Conservation (phyloP, 495 filamentous ascomycete species). For the Evernia prunastri region DNA sequence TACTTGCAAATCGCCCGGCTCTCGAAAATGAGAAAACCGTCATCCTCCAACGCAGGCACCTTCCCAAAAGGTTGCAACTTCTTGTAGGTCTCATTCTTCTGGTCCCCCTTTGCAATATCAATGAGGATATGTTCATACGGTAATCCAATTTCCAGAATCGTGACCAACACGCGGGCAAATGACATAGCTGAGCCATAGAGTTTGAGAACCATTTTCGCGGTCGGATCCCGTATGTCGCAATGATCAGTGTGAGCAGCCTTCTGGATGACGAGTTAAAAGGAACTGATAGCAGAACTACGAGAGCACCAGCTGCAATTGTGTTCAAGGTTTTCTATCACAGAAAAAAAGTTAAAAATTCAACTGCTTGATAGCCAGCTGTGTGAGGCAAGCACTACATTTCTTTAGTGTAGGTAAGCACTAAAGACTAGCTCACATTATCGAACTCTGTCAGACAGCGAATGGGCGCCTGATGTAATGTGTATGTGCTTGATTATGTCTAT, state of each 20-base stretch:
- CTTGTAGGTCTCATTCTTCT: constrained; percentile 20
- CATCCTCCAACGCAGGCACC: constrained; percentile 29
- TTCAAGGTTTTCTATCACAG: no score
- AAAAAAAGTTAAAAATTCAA: no score
- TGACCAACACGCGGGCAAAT: constrained; percentile 24
- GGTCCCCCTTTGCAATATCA: constrained; percentile 20
- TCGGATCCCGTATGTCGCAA: not conserved
- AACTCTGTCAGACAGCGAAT: no score
- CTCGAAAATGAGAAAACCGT: constrained; percentile 31
- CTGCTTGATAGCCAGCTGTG: no score
- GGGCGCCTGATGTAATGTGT: no score
- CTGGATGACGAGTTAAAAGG: not conserved
- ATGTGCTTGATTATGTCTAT: no score
- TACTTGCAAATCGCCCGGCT: constrained; percentile 31
- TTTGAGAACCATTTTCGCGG: constrained; percentile 30
- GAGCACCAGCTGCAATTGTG: not conserved
- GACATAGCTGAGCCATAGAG: constrained; percentile 24
- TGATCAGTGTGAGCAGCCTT: not conserved
- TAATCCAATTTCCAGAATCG: constrained; percentile 19
- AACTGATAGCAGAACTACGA: constrained; percentile 3
- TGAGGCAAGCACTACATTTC: no score
- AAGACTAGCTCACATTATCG: no score
- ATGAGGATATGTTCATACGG: constrained; percentile 22
- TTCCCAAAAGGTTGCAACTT: constrained; percentile 30
- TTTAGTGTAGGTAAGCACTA: no score